phyloP scores from a whole-genome alignment of 1,284 basidiomycete genomes.

The Termitomyces sp. region DNA sequence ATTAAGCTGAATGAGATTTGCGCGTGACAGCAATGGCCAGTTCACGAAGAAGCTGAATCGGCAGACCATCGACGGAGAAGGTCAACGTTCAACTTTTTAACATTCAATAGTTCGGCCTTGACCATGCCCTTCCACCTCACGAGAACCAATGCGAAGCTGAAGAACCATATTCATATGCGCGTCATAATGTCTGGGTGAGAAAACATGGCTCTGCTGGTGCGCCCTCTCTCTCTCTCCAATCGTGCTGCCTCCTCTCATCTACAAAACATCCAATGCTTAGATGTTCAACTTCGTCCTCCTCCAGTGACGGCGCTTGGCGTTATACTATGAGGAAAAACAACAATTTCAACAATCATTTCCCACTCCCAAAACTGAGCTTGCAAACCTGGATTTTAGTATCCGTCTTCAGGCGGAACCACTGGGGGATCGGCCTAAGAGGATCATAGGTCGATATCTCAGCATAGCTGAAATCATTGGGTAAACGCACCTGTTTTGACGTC shows the following conservation, averaged over 20 bases:
- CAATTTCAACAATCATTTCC: slow-evolving; percentile 8
- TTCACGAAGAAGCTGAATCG: background rate
- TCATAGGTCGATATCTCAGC: slow-evolving; percentile 8
- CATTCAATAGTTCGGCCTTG: background rate
- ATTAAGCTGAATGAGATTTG: background rate
- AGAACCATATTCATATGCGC: slow-evolving; percentile 16
- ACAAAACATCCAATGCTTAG: slow-evolving; percentile 36
- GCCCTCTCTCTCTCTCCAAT: background rate
- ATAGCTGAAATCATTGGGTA: slow-evolving; percentile 6
- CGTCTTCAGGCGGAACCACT: slow-evolving; percentile 98
- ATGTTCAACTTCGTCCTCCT: slow-evolving; percentile 93
- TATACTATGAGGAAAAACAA: slow-evolving; percentile 53
- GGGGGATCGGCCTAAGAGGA: slow-evolving; percentile 78
- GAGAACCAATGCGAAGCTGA: background rate
- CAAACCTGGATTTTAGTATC: slow-evolving; percentile 92
- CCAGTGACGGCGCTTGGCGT: slow-evolving; percentile 94
- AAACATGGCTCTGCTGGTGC: slow-evolving; percentile 16
- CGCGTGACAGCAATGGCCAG: background rate
- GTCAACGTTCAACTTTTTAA: background rate
- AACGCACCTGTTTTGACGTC: slow-evolving; percentile 89
- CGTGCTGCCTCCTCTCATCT: background rate
- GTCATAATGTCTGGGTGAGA: slow-evolving; percentile 16
- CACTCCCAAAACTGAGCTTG: slow-evolving; percentile 9
- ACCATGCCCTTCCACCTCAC: background rate
- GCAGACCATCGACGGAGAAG: background rate